phyloP scores from a whole-genome alignment of 2,329 filamentous ascomycete species.

The Colletotrichum musae region DNA sequence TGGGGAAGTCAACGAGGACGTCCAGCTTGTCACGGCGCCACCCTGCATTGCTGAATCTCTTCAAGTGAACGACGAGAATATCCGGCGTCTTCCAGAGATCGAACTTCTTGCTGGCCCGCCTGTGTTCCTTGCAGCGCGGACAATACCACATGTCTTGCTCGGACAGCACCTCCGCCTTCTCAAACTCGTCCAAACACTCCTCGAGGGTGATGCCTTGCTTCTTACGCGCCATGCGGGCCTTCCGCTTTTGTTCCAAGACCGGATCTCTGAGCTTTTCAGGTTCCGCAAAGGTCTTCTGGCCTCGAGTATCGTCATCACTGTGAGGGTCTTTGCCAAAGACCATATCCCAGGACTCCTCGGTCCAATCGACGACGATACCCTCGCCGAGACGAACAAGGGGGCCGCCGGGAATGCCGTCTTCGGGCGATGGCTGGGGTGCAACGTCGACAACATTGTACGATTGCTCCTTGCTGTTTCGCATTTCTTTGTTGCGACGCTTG shows the following conservation, averaged over 20 bases:
- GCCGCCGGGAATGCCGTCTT: constrained; percentile 58
- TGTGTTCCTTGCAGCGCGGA: constrained; percentile 93
- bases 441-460: constrained; percentile 47
- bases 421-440: constrained; percentile 40
- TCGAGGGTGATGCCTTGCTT: constrained; percentile 83
- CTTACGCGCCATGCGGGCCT: constrained; percentile 69
- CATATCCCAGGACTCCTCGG: constrained; percentile 75
- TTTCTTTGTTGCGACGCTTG: constrained; percentile 63
- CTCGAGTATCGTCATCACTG: constrained; percentile 67
- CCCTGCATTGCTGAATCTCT: constrained; percentile 91
- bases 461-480: constrained; percentile 54
- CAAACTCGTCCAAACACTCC: constrained; percentile 94
- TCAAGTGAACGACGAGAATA: constrained; percentile 94
- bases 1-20: constrained; percentile 90
- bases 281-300: constrained; percentile 70
- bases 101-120: constrained; percentile 94
- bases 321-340: constrained; percentile 72
- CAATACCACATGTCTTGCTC: constrained; percentile 99
- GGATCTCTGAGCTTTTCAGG: constrained; percentile 71
- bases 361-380: constrained; percentile 91
- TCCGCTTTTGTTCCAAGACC: constrained; percentile 75
- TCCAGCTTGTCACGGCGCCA: constrained; percentile 92
- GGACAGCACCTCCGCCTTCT: constrained; percentile 92
- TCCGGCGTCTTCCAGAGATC: constrained; percentile 98
- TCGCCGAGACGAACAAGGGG: constrained; percentile 86